Base-by-base conservation (phyloP, 345 rosid genomes). In the Boechera stricta region DNA sequence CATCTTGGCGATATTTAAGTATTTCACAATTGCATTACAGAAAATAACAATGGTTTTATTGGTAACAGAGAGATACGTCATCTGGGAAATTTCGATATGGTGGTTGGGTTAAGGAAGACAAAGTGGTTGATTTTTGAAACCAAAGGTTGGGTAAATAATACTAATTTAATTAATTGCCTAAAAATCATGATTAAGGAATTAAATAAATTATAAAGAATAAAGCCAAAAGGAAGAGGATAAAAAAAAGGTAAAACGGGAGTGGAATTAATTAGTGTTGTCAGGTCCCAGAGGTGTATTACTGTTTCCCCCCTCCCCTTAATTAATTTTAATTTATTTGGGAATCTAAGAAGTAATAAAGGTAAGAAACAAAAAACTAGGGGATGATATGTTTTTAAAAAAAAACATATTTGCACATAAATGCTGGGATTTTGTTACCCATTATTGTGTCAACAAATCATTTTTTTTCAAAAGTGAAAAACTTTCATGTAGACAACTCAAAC, bases 281-380 rank as follows among this genome's bases (percentile, higher is more conserved):
- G 86, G 79, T 61, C 86, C 84, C 79, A 69, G 62, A 61, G 18
- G 54, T 72, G 69, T 51, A 79, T 67, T 76, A 62, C 49, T 76
- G 64, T 77, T 77, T 55, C 33, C 36, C 41, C 55, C 33, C 36
- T 32, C 3, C 41, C 24, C 1, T 56, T 71, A 36, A 33, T 76
- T 67, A 55, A 15, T 28, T 29, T 44, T 44, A 24, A 5, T 63
- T 64, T 54, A 62, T 54, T 63, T 70, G 71, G 80, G 76, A 71
- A 77, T 77, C 60, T 52, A 76, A 61, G 39, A 61, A 53, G 62
- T 31, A 53, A 44, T 63, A 54, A 69, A 63, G 57, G 24, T 33
- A 42, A 60, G 36, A 69, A 59, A 76, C 61, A 62, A 69, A 69
- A 48, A 77, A 60, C 49, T 62, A 77, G 59, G 64, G 58, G 41